Percentiles rank a stretch among this genome's conserved stretches.
Conservation (phyloP, 2,329 filamentous ascomycete species). For the Hypoxylon sp. region DNA sequence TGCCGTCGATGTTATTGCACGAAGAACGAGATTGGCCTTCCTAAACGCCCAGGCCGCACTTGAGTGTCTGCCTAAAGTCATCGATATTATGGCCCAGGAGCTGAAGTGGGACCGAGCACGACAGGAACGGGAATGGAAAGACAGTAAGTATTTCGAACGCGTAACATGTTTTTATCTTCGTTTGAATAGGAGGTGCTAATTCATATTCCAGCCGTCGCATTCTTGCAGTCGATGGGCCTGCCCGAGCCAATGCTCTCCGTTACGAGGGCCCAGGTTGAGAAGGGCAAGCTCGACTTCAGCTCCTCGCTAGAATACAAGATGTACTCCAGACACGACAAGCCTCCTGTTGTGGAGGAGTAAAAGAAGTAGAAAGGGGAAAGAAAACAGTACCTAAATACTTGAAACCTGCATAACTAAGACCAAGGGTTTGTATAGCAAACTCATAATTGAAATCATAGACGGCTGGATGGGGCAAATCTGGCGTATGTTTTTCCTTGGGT, state of each 20-base stretch:
- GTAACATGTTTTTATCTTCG: neutral
- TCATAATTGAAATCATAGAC: conserved; percentile 39
- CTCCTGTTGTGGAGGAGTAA: conserved; percentile 56
- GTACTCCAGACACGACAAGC: conserved; percentile 73
- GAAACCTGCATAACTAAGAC: conserved; percentile 13
- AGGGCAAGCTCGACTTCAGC: conserved; percentile 71
- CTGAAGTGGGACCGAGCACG: conserved; percentile 81
- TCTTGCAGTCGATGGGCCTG: conserved; percentile 76
- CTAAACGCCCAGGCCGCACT: conserved; percentile 92
- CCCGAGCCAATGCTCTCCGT: conserved; percentile 70
- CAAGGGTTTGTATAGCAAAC: conserved; percentile 17
- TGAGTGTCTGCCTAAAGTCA: conserved; percentile 85
- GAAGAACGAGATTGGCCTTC: conserved; percentile 88
- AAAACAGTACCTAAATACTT: conserved; percentile 13
- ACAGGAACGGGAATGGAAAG: conserved; percentile 85
- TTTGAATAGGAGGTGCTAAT: conserved; percentile 11
- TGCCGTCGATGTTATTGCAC: conserved; percentile 87
- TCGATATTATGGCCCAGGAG: conserved; percentile 91
- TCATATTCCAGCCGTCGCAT: conserved; percentile 65
- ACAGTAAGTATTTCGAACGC: conserved; percentile 65
- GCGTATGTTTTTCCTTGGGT: conserved; percentile 34
- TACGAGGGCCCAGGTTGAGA: conserved; percentile 73
- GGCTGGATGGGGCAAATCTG: conserved; percentile 38
- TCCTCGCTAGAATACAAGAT: conserved; percentile 72
- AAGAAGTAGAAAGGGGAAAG: neutral